Evolutionary conservation across 2,329 filamentous ascomycete species (phyloP).

Genomic region (Ophiocordyceps camponoti-leonardi): DNA sequence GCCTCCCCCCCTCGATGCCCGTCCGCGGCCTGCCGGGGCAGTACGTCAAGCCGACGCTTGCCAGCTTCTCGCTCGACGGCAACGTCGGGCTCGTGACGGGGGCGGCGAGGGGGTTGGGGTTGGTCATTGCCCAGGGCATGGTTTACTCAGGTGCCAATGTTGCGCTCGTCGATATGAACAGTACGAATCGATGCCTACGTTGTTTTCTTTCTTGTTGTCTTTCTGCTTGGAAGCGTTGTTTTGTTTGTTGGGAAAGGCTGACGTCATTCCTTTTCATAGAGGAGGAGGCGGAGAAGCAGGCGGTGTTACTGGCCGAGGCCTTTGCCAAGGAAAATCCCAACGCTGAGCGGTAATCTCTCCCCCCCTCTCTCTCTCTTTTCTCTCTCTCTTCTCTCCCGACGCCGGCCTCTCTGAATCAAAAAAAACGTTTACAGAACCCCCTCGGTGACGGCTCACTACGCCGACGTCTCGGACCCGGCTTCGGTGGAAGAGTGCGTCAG

Average conservation of each 20-base stretch:
- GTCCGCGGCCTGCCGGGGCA: conserved; percentile 62
- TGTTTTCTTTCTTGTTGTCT: too few relatives aligned
- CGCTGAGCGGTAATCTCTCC: conserved; percentile 37
- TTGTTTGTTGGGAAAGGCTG: too few relatives aligned
- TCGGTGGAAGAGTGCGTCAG: conserved; percentile 61
- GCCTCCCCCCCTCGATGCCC: conserved; percentile 53
- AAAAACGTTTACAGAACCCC: conserved; percentile 39
- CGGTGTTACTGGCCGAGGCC: conserved; percentile 52
- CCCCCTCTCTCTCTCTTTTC: background rate
- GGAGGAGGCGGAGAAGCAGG: conserved; percentile 69
- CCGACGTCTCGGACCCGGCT: conserved; percentile 65
- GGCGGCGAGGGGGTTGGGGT: conserved; percentile 71
- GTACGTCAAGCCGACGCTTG: conserved; percentile 72
- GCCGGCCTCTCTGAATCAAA: too few relatives aligned
- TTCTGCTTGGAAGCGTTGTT: too few relatives aligned
- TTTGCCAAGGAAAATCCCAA: conserved; percentile 70
- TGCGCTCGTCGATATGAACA: conserved; percentile 87
- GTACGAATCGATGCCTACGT: too few relatives aligned
- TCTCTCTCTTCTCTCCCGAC: too few relatives aligned
- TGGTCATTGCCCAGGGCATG: conserved; percentile 87
- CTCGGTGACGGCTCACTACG: conserved; percentile 76
- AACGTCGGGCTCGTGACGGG: conserved; percentile 77
- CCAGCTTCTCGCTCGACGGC: conserved; percentile 72
- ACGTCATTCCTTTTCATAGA: conserved; percentile 28
- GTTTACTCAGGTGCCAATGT: conserved; percentile 77